Evolutionary conservation across 345 rosid species (phyloP).

Genomic region (Lepidium didymum): DNA sequence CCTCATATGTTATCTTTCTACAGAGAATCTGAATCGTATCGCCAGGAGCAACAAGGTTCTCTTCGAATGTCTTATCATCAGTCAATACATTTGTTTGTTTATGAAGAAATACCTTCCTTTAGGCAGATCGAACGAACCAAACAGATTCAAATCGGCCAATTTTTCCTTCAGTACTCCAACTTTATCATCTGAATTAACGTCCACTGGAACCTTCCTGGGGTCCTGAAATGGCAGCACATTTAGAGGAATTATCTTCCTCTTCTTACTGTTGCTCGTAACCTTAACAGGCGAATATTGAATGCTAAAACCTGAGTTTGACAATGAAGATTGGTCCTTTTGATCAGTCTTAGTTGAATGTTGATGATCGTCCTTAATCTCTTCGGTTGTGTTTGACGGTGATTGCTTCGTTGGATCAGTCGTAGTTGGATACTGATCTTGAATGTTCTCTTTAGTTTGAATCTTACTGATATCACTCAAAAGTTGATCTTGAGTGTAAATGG

Average conservation of each 20-base stretch:
- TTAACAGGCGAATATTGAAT: neutral
- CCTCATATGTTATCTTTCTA: too few species aligned
- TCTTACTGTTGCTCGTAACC: too few species aligned
- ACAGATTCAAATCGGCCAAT: slow-evolving; percentile 45
- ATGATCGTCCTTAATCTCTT: neutral
- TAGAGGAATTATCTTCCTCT: too few species aligned
- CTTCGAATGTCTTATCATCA: neutral
- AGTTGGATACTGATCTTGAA: neutral
- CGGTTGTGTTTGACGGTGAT: neutral
- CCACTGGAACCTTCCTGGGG: slow-evolving; percentile 16
- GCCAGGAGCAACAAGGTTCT: neutral
- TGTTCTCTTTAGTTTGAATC: too few species aligned
- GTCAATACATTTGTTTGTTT: slow-evolving; percentile 24
- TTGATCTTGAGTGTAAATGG: too few species aligned
- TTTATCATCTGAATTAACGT: slow-evolving; percentile 39
- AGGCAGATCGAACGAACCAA: slow-evolving; percentile 42
- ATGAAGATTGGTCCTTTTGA: too few species aligned
- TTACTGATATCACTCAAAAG: too few species aligned
- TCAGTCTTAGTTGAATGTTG: too few species aligned
- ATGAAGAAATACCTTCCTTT: slow-evolving; percentile 56
- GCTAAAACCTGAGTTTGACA: too few species aligned
- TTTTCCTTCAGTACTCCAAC: slow-evolving; percentile 60
- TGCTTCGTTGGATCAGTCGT: neutral
- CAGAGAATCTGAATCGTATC: neutral
- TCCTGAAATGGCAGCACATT: neutral